These are phyloP conservation scores for Xylaria sp. DNA, from an alignment of 2,329 filamentous ascomycete species.

Conservation along the genomic window DNA sequence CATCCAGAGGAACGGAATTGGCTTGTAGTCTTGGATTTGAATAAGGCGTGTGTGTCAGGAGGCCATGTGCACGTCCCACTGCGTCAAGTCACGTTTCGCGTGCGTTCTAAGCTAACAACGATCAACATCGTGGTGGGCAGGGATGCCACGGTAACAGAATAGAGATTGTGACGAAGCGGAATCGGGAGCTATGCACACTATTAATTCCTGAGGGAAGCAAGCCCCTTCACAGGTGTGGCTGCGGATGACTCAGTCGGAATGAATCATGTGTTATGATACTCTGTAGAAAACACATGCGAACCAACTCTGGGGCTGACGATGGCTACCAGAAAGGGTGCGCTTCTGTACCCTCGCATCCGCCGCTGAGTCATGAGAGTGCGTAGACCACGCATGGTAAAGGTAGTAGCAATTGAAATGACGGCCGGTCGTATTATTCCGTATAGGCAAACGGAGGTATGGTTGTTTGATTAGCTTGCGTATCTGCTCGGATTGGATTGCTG, in stretches of 20 bases:
- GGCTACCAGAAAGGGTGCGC: not conserved
- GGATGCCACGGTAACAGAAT: not conserved
- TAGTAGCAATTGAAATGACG: slow-evolving; percentile 3
- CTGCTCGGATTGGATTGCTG: not conserved
- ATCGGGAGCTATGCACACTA: not conserved
- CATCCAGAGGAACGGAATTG: no score
- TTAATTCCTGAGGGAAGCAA: not conserved
- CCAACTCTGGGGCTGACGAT: not conserved
- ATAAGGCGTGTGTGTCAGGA: not conserved
- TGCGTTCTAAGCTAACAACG: not conserved
- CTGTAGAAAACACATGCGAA: not conserved
- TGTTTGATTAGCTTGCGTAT: not conserved
- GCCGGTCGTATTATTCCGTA: slow-evolving; percentile 16
- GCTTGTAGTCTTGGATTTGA: not conserved
- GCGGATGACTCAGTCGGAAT: slow-evolving; percentile 28
- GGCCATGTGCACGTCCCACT: slow-evolving; percentile 8
- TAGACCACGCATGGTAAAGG: not conserved
- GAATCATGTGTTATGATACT: slow-evolving; percentile 16
- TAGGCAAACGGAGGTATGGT: not conserved
- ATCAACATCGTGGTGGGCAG: slow-evolving; percentile 1
- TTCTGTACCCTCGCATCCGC: not conserved
- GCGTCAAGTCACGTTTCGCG: slow-evolving; percentile 1
- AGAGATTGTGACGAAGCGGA: not conserved
- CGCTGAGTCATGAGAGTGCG: slow-evolving; percentile 23
- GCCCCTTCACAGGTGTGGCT: not conserved